Percentiles rank a stretch among this genome's conserved stretches.
Conservation (phyloP, 331 rosid species). For the Arachis monticola region DNA sequence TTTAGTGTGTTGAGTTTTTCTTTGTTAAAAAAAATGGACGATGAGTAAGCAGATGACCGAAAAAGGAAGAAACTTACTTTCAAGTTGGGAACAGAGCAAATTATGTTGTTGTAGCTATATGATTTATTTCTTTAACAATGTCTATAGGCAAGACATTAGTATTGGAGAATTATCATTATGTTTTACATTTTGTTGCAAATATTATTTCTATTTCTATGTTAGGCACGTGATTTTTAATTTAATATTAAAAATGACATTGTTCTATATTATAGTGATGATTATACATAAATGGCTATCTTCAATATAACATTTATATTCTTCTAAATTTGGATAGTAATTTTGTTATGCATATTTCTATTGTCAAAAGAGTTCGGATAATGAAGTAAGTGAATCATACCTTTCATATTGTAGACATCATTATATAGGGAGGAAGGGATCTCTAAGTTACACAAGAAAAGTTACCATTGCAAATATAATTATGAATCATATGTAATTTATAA, state of each 20-base stretch:
- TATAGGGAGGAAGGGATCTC: background rate
- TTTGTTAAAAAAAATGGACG: no score
- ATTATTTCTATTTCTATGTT: constrained; percentile 27
- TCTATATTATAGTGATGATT: constrained; percentile 1
- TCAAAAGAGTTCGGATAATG: background rate
- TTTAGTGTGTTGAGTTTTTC: no score
- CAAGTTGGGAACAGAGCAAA: constrained; percentile 3
- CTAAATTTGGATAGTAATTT: background rate
- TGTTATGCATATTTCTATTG: constrained; percentile 2
- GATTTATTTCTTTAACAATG: constrained; percentile 12
- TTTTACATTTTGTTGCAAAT: background rate
- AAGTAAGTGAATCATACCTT: background rate
- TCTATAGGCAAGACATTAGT: background rate
- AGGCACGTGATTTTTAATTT: background rate
- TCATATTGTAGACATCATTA: constrained; percentile 3
- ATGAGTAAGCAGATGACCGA: no score
- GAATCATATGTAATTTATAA: no score
- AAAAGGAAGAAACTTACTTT: background rate
- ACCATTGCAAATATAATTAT: no score
- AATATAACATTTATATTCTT: background rate
- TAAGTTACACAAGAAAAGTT: background rate
- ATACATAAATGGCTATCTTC: background rate
- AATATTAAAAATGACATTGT: background rate
- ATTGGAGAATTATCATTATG: background rate
- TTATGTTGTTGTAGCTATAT: background rate